These are phyloP conservation scores for Wickerhamomyces sp. DNA, from an alignment of 1,139 yeast species.

Conservation along the genomic window DNA sequence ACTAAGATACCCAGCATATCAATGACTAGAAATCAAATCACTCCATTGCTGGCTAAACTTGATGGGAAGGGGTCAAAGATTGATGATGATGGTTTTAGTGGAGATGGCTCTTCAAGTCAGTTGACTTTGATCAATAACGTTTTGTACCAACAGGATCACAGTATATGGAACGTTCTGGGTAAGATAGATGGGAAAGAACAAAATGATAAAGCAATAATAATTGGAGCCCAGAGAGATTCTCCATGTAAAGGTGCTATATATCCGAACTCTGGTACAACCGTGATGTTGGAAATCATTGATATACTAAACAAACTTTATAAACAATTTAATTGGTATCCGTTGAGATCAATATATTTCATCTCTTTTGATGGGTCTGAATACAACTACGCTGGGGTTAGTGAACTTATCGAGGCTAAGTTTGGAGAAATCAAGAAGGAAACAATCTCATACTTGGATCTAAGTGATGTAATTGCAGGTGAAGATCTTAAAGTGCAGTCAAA, in stretches of 20 bases:
- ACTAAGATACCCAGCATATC: constrained; percentile 75
- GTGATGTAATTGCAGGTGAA: constrained; percentile 66
- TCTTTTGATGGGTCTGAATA: constrained; percentile 86
- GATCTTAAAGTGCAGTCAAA: constrained; percentile 55
- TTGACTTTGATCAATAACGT: constrained; percentile 41
- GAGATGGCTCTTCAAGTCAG: constrained; percentile 27
- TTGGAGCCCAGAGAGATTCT: constrained; percentile 85
- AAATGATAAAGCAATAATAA: constrained; percentile 61
- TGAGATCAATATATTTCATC: constrained; percentile 75
- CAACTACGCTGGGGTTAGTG: constrained; percentile 80
- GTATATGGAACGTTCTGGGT: constrained; percentile 76
- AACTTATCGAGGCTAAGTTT: constrained; percentile 61
- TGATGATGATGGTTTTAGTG: constrained; percentile 32
- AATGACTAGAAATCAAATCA: constrained; percentile 67
- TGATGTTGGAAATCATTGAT: constrained; percentile 67
- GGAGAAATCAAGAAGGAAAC: constrained; percentile 56
- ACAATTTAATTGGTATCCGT: constrained; percentile 74
- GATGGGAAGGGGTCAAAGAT: constrained; percentile 42
- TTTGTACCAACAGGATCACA: constrained; percentile 54
- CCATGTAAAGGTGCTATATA: constrained; percentile 69
- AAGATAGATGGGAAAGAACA: constrained; percentile 80
- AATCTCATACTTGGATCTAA: constrained; percentile 71
- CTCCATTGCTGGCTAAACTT: constrained; percentile 41
- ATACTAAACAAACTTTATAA: constrained; percentile 64
- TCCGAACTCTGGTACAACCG: constrained; percentile 73